phyloP scores from a whole-genome alignment of 768 basidiomycete genomes.

The Lepiota venenata region DNA sequence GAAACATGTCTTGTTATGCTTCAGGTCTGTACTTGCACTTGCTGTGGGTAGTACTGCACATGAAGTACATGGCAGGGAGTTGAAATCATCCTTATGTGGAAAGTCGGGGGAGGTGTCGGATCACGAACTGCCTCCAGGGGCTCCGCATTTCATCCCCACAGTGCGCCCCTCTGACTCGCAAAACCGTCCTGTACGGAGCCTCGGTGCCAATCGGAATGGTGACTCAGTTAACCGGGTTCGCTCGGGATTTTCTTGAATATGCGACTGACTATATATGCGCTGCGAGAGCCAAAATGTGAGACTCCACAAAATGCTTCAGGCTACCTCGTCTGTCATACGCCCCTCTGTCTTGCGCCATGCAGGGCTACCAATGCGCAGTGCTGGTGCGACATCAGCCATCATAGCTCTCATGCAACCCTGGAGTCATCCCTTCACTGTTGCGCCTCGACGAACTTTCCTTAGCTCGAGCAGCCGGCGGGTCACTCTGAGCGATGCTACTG shows the following conservation, averaged over 20 bases:
- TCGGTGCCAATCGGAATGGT: slow-evolving; percentile 2
- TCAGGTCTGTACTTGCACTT: no score
- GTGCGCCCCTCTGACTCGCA: background rate
- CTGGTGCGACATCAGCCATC: background rate
- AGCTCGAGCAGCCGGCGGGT: background rate
- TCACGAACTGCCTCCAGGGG: no score
- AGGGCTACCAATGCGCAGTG: slow-evolving; percentile 1
- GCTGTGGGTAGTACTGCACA: no score
- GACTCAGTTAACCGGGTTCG: slow-evolving; percentile 2
- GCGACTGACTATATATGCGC: background rate
- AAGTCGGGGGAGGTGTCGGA: no score
- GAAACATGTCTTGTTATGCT: no score
- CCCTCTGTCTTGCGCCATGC: slow-evolving; percentile 1
- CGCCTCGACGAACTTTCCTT: slow-evolving; percentile 7
- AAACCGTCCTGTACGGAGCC: background rate
- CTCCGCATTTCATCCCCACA: no score
- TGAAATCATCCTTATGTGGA: no score
- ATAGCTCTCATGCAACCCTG: background rate
- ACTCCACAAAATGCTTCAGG: slow-evolving; percentile 8
- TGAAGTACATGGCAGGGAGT: no score
- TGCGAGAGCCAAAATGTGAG: background rate
- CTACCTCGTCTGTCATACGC: background rate
- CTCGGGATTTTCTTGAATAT: slow-evolving; percentile 1
- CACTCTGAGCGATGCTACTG: slow-evolving; percentile 10
- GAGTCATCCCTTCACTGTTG: background rate